phyloP scores from a whole-genome alignment of 441 rosid genomes.

The Erysimum pusillum region DNA sequence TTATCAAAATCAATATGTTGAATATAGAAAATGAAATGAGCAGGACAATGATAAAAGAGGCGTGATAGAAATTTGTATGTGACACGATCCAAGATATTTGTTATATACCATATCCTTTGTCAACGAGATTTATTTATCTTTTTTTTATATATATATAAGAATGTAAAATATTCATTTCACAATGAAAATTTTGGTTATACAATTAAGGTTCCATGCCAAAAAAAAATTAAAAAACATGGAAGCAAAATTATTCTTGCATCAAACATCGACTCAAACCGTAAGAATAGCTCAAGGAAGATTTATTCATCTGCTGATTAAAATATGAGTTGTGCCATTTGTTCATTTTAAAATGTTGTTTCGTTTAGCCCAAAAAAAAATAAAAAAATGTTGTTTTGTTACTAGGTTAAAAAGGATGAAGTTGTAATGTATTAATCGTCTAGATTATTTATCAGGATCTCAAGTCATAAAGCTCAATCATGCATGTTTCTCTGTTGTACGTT shows the following conservation, averaged over 20 bases:
- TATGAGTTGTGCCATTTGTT: too few relatives aligned
- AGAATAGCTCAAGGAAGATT: too few relatives aligned
- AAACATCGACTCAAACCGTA: too few relatives aligned
- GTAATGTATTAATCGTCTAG: background rate
- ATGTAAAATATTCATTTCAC: too few relatives aligned
- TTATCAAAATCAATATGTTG: too few relatives aligned
- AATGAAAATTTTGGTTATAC: too few relatives aligned
- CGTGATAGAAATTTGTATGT: conserved; percentile 30
- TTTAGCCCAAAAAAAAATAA: too few relatives aligned
- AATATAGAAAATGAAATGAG: background rate
- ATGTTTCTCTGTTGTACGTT: background rate
- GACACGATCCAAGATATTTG: conserved; percentile 31
- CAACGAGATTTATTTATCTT: conserved; percentile 19
- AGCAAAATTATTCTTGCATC: too few relatives aligned
- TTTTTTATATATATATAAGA: too few relatives aligned
- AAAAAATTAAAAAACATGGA: too few relatives aligned
- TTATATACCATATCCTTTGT: background rate
- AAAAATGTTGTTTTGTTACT: conserved; percentile 1
- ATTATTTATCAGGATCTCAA: background rate
- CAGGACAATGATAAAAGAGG: conserved; percentile 32
- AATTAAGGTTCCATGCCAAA: too few relatives aligned
- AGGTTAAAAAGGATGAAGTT: background rate
- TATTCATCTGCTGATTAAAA: background rate
- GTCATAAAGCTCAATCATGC: conserved; percentile 19
- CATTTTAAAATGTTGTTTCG: too few relatives aligned